Conservation (phyloP, 2,329 filamentous ascomycete genomes). For the Trichocomaceae sp. region DNA sequence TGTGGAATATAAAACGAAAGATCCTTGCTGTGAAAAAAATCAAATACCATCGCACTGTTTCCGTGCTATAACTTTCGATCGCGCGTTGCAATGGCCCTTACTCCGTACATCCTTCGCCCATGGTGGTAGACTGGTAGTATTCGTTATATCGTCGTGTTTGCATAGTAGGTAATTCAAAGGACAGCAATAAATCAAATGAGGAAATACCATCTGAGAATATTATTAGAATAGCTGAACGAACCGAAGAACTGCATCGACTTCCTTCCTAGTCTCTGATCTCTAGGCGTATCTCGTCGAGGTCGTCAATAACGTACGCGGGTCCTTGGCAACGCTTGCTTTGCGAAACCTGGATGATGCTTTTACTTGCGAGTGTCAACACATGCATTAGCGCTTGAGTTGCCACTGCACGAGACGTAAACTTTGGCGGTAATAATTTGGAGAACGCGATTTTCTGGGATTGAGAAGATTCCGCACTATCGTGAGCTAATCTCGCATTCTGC, state of each 20-base stretch:
- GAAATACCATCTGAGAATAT: neutral
- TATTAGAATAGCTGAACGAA: neutral
- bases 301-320: conserved; percentile 18
- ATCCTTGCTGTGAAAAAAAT: neutral
- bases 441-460: conserved; percentile 51
- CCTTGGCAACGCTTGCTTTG: conserved; percentile 47
- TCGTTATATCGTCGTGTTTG: neutral
- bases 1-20: neutral
- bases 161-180: neutral
- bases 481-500: conserved; percentile 20
- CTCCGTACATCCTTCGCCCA: neutral
- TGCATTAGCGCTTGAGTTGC: conserved; percentile 73
- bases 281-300: conserved; percentile 26
- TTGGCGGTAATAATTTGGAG: conserved; percentile 59
- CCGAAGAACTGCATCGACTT: neutral
- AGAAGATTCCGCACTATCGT: conserved; percentile 10
- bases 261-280: conserved; percentile 17
- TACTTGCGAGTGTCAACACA: conserved; percentile 63
- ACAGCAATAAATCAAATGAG: neutral
- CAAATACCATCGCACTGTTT: neutral
- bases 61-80: neutral
- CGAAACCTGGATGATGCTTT: conserved; percentile 48
- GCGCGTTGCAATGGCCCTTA: neutral
- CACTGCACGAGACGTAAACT: conserved; percentile 50
- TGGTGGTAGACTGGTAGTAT: neutral